Evolutionary conservation across 2,329 filamentous ascomycete species (phyloP), one percentile per base, ranked within the genome.

Genomic region (Alternaria dauci): DNA sequence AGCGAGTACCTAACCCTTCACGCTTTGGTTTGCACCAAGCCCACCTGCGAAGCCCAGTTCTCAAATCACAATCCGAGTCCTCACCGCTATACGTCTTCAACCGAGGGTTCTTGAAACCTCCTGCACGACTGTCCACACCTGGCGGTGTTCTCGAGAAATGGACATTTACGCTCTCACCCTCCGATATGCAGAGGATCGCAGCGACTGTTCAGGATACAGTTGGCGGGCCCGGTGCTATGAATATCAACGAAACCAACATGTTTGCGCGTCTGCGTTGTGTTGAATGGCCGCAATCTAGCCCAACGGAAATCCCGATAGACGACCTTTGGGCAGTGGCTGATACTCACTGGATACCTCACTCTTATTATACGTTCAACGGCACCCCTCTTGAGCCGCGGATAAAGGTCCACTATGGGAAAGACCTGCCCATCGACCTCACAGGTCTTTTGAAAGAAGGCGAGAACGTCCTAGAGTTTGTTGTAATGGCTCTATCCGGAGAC

Each of bases 341-440:
- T 34, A 90, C 86, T 6, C 72, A 77, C 23, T 97, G 93, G 93
- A 92, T 78, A 4, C 69, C 93, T 0, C 81, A 85, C 36, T 85
- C 93, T 0, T 92, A 89, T 62, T 83, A 94, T 61, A 82, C 85
- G 16, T 76, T 96, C 61, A 96, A 97, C 68, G 81, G 77, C 0
- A 72, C 78, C 0, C 47, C 66, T 18, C 71, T 86, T 2, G 81
- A 87, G 11, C 75, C 92, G 16, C 86, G 90, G 41, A 86, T 90
- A 28, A 92, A 91, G 69, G 76, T 87, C 1, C 89, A 95, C 62
- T 86, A 94, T 71, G 89, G 89, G 11, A 91, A 89, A 67, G 91
- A 96, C 68, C 77, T 93, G 8, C 89, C 94, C 0, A 81, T 91
- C 6, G 92, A 97, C 67, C 80, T 97, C 25, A 93, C 92, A 2